Base-by-base conservation (phyloP, 2,329 filamentous ascomycete genomes). In the Calonectria pseudoreteaudii region DNA sequence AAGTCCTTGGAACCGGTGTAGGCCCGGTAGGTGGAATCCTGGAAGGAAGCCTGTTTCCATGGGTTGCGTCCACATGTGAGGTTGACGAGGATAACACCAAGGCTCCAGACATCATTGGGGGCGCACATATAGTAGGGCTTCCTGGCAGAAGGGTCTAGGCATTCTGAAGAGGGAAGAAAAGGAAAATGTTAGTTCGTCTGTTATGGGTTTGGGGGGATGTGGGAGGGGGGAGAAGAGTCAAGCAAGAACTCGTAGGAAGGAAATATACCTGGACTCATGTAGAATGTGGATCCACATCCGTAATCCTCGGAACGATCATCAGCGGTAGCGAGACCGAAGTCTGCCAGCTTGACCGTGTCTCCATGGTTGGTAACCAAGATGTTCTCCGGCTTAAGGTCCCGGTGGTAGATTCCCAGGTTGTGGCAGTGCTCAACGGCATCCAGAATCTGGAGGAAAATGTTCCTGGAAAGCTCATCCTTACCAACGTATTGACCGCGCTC, bases 31-130 rank as follows among this genome's bases (percentile, higher is more conserved):
- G 97, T 98, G 77, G 95, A 95, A 85, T 99, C 97, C 84, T 98
- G 95, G 79, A 92, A 89, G 16, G 95, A 98, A 75, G 97, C 97
- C 84, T 97, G 94, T 88, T 98, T 98, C 97, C 97, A 99, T 73
- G 97, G 97, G 86, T 99, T 99, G 84, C 97, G 95, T 83, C 97
- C 97, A 87, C 97, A 99, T 66, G 95, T 98, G 79, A 99, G 90
- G 88, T 99, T 99, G 81, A 99, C 95, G 74, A 99, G 90, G 83
- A 99, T 98, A 68, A 99, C 96, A 79, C 97, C 97, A n/a, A 99
- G 91, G 82, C 94, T 96, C 97, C 97, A 99, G 80, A 98, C 93
- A 85, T 99, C 97, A 87, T 98, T 99, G 72, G 96, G 94, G 67
- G 95, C 95, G 78, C 96, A 98, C 78, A 93, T 93, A 86, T 99